Evolutionary conservation across 768 basidiomycete genomes (phyloP).

Genomic region (Termitomyces sp.): DNA sequence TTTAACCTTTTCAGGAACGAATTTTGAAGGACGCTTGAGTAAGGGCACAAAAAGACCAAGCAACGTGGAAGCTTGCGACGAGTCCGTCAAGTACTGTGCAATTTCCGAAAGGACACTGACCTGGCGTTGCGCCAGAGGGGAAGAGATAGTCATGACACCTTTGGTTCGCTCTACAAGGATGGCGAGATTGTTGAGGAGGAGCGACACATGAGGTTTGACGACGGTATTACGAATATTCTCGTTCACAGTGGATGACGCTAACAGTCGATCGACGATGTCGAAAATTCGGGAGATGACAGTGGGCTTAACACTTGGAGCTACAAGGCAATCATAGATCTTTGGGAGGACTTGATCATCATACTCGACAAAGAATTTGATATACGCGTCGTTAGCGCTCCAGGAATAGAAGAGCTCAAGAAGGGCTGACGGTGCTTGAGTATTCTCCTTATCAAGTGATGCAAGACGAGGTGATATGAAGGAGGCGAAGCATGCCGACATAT

Average conservation of each 20-base stretch:
- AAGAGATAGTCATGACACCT: constrained; percentile 43
- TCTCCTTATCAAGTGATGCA: constrained; percentile 70
- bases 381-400: constrained; percentile 62
- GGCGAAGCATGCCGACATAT: constrained; percentile 61
- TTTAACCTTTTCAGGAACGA: constrained; percentile 86
- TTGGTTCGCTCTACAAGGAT: constrained; percentile 63
- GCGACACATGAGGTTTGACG: constrained; percentile 66
- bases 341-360: constrained; percentile 68
- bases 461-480: constrained; percentile 83
- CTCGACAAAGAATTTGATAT: constrained; percentile 60
- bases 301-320: constrained; percentile 84
- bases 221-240: constrained; percentile 45
- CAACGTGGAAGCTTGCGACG: constrained; percentile 68
- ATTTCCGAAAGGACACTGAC: constrained; percentile 78
- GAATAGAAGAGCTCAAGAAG: constrained; percentile 80
- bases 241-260: constrained; percentile 51
- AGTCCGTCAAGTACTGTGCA: constrained; percentile 68
- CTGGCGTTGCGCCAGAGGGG: constrained; percentile 75
- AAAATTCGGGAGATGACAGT: constrained; percentile 76
- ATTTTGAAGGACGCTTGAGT: constrained; percentile 69
- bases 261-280: constrained; percentile 77
- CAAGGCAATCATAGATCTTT: constrained; percentile 77
- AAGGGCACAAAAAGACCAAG: constrained; percentile 74
- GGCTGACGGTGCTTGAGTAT: constrained; percentile 87
- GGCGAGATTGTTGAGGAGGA: constrained; percentile 70